phyloP scores from a whole-genome alignment of 1,139 yeast species.

The Kurtzmaniella natalensis region DNA sequence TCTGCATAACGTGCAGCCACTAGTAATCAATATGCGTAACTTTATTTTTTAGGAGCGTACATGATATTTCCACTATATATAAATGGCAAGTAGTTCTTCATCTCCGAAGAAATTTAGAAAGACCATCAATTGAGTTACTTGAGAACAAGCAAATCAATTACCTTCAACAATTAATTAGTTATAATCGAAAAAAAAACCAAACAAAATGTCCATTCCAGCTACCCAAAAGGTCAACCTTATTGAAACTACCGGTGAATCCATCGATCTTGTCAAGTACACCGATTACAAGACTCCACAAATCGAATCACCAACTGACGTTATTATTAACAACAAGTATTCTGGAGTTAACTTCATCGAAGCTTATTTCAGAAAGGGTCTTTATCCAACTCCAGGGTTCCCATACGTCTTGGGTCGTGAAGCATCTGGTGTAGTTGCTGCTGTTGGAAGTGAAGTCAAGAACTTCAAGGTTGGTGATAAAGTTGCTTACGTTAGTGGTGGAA shows the following conservation, averaged over 20 bases:
- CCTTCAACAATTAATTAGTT: background rate
- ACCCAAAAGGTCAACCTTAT: conserved; percentile 58
- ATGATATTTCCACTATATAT: too few relatives aligned
- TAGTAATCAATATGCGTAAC: too few relatives aligned
- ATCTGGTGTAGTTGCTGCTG: conserved; percentile 65
- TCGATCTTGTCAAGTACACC: conserved; percentile 37
- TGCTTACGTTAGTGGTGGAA: conserved; percentile 45
- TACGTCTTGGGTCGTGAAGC: conserved; percentile 79
- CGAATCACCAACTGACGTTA: conserved; percentile 46
- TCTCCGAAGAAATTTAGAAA: too few relatives aligned
- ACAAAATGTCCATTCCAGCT: conserved; percentile 38
- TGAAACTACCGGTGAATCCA: conserved; percentile 47
- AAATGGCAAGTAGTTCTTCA: too few relatives aligned
- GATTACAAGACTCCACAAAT: conserved; percentile 59
- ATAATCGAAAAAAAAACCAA: too few relatives aligned
- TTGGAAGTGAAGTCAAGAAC: conserved; percentile 55
- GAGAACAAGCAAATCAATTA: too few relatives aligned
- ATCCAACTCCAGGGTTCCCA: conserved; percentile 54
- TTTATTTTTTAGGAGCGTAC: too few relatives aligned
- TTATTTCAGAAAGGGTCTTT: conserved; percentile 76
- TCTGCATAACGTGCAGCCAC: too few relatives aligned
- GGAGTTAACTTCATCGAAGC: conserved; percentile 83
- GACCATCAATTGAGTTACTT: too few relatives aligned
- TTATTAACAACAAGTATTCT: conserved; percentile 66
- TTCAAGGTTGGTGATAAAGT: conserved; percentile 71